A percentile compares a stretch with the other conserved stretches of the same genome.
These are phyloP conservation scores for Trichoderma koningii DNA, from an alignment of 2,329 filamentous ascomycete genomes.

Conservation along the genomic window DNA sequence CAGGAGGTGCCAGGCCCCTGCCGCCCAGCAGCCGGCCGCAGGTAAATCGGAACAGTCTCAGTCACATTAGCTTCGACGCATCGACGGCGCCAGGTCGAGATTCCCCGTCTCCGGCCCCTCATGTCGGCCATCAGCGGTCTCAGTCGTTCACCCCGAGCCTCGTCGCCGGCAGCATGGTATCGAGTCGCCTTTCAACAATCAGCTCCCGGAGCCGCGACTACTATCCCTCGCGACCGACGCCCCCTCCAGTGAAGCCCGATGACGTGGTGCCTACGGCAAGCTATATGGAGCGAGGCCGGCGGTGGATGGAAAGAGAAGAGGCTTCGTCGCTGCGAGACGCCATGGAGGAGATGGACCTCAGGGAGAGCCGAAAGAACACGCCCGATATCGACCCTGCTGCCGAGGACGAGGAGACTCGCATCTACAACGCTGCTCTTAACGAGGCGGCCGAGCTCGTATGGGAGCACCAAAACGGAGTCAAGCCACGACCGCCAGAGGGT, in stretches of 20 bases:
- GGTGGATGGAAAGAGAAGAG: constrained; percentile 83
- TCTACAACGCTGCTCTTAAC: constrained; percentile 71
- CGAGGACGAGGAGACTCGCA: constrained; percentile 58
- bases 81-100: constrained; percentile 36
- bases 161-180: constrained; percentile 49
- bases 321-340: constrained; percentile 68
- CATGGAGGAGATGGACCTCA: constrained; percentile 71
- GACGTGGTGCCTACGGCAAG: constrained; percentile 65
- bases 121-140: constrained; percentile 34
- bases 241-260: constrained; percentile 57
- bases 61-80: constrained; percentile 39
- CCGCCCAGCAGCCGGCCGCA: constrained; percentile 44
- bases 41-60: constrained; percentile 39
- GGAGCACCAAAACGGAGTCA: constrained; percentile 66
- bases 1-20: constrained; percentile 69
- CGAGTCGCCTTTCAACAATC: constrained; percentile 51
- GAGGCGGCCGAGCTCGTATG: constrained; percentile 80
- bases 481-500: constrained; percentile 59
- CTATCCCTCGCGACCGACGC: constrained; percentile 48
- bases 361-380: constrained; percentile 39
- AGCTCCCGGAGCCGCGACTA: constrained; percentile 54
- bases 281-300: constrained; percentile 72
- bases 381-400: constrained; percentile 19
- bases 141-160: constrained; percentile 45
- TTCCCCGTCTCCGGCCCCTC: constrained; percentile 27